phyloP scores from a whole-genome alignment of 148 eudicot genomes.

The Amaranthus hypochondriacus region DNA sequence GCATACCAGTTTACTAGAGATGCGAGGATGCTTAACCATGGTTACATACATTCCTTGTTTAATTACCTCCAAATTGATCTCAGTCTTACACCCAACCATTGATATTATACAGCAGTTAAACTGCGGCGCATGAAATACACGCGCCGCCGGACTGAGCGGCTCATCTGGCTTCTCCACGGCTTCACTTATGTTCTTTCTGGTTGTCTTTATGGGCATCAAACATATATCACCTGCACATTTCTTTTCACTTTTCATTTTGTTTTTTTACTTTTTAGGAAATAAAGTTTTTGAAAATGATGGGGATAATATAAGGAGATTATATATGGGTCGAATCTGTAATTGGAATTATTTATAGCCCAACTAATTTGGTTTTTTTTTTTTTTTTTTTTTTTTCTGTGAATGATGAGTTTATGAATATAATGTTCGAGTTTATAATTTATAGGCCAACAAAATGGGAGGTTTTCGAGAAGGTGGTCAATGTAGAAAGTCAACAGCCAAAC shows the following conservation, averaged over 20 bases:
- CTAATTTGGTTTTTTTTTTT: no score
- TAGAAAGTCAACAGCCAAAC: no score
- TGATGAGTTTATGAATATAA: no score
- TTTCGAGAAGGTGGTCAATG: no score
- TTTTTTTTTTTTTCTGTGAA: no score
- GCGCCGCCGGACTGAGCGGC: slow-evolving; percentile 45
- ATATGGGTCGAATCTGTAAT: no score
- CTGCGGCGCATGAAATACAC: slow-evolving; percentile 36
- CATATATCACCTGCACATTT: slow-evolving; percentile 3
- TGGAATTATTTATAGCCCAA: no score
- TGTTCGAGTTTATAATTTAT: background rate
- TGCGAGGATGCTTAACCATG: slow-evolving; percentile 54
- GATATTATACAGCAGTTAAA: slow-evolving; percentile 38
- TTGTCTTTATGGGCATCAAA: slow-evolving; percentile 25
- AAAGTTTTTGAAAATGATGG: background rate
- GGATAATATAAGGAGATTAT: no score
- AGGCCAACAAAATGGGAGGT: no score
- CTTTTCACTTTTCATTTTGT: background rate
- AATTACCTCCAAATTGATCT: slow-evolving; percentile 25
- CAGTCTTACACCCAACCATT: slow-evolving; percentile 29
- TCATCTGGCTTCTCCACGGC: slow-evolving; percentile 20
- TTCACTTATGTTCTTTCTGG: background rate
- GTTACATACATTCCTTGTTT: slow-evolving; percentile 22
- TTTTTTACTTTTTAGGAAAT: background rate
- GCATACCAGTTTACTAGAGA: slow-evolving; percentile 45